These are phyloP conservation scores for Aspergillus panamensis DNA, from an alignment of 495 filamentous ascomycete genomes.

Conservation along the genomic window DNA sequence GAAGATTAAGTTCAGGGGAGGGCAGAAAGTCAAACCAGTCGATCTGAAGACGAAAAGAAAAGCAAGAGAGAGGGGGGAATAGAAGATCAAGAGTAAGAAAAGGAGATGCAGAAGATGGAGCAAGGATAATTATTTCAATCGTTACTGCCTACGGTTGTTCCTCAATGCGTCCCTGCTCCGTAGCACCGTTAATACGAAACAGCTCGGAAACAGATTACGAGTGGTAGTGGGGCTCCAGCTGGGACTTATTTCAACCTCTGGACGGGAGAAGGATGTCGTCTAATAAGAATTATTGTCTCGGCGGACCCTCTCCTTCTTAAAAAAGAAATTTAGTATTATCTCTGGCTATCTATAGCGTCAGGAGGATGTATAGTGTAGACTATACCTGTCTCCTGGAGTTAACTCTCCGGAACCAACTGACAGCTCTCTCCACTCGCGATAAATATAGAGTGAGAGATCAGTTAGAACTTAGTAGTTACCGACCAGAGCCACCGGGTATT, in stretches of 20 bases:
- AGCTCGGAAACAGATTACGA: too few species aligned
- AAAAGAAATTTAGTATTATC: too few species aligned
- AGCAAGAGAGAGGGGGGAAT: not conserved
- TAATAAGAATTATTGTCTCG: too few species aligned
- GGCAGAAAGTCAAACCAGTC: not conserved
- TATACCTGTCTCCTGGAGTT: too few species aligned
- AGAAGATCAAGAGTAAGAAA: not conserved
- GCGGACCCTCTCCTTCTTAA: too few species aligned
- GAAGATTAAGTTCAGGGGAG: not conserved
- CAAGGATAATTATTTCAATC: not conserved
- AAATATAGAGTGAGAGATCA: not conserved
- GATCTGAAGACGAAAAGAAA: not conserved
- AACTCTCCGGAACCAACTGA: too few species aligned
- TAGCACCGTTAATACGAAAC: not conserved
- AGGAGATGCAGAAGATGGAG: constrained; percentile 4
- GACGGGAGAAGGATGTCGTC: too few species aligned
- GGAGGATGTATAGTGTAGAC: too few species aligned
- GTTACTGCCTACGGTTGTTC: too few species aligned
- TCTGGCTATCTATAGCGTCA: too few species aligned
- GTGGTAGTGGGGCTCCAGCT: not conserved
- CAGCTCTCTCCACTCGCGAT: not conserved
- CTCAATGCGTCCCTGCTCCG: not conserved
- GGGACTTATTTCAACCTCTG: not conserved
- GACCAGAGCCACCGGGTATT: not conserved
- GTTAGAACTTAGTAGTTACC: too few species aligned